Evolutionary conservation across 345 rosid genomes (phyloP), one percentile per base, ranked within the genome.

Genomic region (Hevea brasiliensis): DNA sequence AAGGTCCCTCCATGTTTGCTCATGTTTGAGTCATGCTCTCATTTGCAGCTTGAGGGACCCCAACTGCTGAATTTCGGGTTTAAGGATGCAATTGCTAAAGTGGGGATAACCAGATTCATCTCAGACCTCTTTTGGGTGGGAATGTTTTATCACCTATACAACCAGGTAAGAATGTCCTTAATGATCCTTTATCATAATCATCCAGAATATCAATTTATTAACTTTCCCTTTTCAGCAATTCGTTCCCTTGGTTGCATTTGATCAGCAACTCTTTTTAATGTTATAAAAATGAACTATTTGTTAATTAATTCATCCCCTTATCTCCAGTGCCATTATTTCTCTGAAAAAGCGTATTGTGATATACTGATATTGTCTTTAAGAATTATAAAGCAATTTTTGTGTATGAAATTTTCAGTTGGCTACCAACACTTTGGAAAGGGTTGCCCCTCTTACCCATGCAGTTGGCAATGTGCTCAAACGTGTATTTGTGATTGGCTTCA

Each of bases 381-480:
- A 35, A 75, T 65, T 55, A 64, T 37, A 35, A 51, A 60, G 8
- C 42, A 8, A 8, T 1, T 40, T 78, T 61, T 71, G 11, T 8
- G n/a, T 78, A 24, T 13, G 69, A 47, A 65, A 51, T 71, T 54
- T 81, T 60, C 86, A 94, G 98, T 54, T 94, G 88, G 99, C 99
- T 68, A 92, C 96, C 73, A 94, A 94, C 80, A 92, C 99, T 20
- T 84, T 94, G 85, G 99, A 94, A 87, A 85, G 99, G 81, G 98
- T 94, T 69, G 97, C 98, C 55, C 98, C 99, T 35, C 92, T 94
- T 65, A 94, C 99, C 17, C 99, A 94, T 71, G 99, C 98, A 4
- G 97, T 94, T 70, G 99, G 99, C 71, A 94, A 94, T 82, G 98
- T 94, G 81, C 86, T 94, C 85, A 94, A 94, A 82, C 95, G 99